Conservation (phyloP, 2,329 filamentous ascomycete species). For the Beauveria rudraprayagi region DNA sequence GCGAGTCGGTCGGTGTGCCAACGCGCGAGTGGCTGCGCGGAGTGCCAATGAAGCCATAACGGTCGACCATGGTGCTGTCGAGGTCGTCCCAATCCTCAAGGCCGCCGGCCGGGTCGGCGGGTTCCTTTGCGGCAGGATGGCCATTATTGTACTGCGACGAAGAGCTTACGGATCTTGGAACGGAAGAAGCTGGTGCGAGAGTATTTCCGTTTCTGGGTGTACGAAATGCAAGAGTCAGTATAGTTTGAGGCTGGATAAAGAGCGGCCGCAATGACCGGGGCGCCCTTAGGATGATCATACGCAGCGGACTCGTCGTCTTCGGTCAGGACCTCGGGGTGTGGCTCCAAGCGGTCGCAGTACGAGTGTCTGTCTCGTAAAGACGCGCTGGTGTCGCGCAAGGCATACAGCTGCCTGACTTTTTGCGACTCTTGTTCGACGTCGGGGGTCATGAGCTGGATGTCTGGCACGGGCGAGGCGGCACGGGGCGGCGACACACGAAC, state of each 20-base stretch:
- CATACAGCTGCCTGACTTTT: slow-evolving; percentile 61
- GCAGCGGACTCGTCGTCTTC: slow-evolving; percentile 46
- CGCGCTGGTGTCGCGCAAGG: slow-evolving; percentile 21
- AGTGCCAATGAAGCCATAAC: slow-evolving; percentile 58
- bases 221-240: neutral
- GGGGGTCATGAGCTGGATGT: slow-evolving; percentile 44
- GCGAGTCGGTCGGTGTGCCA: slow-evolving; percentile 33
- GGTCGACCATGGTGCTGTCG: slow-evolving; percentile 52
- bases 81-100: slow-evolving; percentile 62
- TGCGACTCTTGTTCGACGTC: slow-evolving; percentile 55
- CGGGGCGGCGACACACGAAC: slow-evolving; percentile 9
- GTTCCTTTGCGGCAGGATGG: slow-evolving; percentile 24
- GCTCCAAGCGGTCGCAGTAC: slow-evolving; percentile 40
- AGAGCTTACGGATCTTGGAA: slow-evolving; percentile 35
- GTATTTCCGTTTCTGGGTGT: slow-evolving; percentile 8
- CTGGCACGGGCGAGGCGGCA: slow-evolving; percentile 27
- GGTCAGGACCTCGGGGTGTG: slow-evolving; percentile 42
- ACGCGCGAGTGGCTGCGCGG: slow-evolving; percentile 35
- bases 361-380: slow-evolving; percentile 23
- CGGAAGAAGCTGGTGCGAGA: slow-evolving; percentile 26
- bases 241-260: neutral
- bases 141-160: slow-evolving; percentile 35
- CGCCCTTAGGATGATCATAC: slow-evolving; percentile 46
- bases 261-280: slow-evolving; percentile 13
- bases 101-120: slow-evolving; percentile 46